phyloP scores from a whole-genome alignment of 306 rosid species.

The Prunus campanulata region DNA sequence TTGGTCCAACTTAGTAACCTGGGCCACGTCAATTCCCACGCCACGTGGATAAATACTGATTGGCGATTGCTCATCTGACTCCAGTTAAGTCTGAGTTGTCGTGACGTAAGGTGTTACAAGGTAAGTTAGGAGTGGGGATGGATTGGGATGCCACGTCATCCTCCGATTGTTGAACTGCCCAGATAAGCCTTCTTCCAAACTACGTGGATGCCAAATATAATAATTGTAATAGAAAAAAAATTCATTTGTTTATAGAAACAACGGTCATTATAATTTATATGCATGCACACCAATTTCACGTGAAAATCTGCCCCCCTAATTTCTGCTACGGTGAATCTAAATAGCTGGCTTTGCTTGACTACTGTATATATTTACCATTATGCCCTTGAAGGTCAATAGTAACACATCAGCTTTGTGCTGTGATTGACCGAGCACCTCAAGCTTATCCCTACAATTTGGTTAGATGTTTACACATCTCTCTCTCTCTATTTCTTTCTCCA shows the following conservation, averaged over 20 bases:
- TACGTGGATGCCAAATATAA: not conserved
- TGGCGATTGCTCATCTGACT: not conserved
- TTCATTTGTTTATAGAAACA: not conserved
- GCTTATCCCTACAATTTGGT: not conserved
- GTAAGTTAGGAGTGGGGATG: too few relatives aligned
- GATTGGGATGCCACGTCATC: not conserved
- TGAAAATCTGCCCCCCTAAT: not conserved
- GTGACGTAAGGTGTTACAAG: not conserved
- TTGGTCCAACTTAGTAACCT: not conserved
- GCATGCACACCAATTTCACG: not conserved
- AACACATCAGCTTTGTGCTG: too few relatives aligned
- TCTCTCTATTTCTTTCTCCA: not conserved
- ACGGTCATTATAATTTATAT: too few relatives aligned
- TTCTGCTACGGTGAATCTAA: not conserved
- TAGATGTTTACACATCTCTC: not conserved
- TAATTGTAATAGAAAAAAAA: not conserved
- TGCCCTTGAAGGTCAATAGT: not conserved
- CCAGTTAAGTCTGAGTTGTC: not conserved
- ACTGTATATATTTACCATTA: not conserved
- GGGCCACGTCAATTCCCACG: not conserved
- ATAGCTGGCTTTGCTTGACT: constrained; percentile 3
- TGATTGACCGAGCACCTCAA: not conserved
- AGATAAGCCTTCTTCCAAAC: not conserved
- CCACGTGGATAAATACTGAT: not conserved
- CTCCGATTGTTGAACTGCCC: not conserved